Conservation (phyloP, 768 basidiomycete species). For the Trichaptum fuscoviolaceum region DNA sequence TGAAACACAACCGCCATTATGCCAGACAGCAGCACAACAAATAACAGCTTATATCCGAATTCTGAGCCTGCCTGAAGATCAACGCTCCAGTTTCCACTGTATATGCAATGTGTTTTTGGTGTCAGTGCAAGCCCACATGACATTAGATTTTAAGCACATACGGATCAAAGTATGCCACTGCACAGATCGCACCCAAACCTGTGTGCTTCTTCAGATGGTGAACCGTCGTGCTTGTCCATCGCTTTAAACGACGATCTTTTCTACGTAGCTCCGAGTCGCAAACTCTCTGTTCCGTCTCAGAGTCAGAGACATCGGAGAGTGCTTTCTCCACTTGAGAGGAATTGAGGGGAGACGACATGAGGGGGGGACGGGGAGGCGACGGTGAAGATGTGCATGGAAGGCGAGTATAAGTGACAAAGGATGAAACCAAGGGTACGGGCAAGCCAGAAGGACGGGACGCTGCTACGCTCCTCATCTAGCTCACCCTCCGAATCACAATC, state of each 20-base stretch:
- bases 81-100: slow-evolving; percentile 38
- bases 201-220: slow-evolving; percentile 57
- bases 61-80: slow-evolving; percentile 37
- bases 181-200: slow-evolving; percentile 82
- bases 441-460: slow-evolving; percentile 1
- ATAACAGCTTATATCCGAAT: slow-evolving; percentile 44
- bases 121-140: neutral
- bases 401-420: slow-evolving; percentile 3
- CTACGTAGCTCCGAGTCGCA: neutral
- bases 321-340: neutral
- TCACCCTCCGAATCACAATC: neutral
- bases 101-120: neutral
- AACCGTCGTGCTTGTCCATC: slow-evolving; percentile 1
- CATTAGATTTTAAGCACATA: slow-evolving; percentile 32
- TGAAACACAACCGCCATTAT: slow-evolving; percentile 41
- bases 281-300: neutral
- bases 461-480: neutral
- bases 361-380: neutral
- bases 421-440: slow-evolving; percentile 1
- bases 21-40: slow-evolving; percentile 41
- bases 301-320: neutral
- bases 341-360: neutral
- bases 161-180: slow-evolving; percentile 89
- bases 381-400: neutral
- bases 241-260: neutral